A percentile compares a stretch with the other conserved stretches of the same genome.
These are phyloP conservation scores for Apiotrichum akiyoshidainum DNA, from an alignment of 1,284 basidiomycete genomes.

Conservation along the genomic window DNA sequence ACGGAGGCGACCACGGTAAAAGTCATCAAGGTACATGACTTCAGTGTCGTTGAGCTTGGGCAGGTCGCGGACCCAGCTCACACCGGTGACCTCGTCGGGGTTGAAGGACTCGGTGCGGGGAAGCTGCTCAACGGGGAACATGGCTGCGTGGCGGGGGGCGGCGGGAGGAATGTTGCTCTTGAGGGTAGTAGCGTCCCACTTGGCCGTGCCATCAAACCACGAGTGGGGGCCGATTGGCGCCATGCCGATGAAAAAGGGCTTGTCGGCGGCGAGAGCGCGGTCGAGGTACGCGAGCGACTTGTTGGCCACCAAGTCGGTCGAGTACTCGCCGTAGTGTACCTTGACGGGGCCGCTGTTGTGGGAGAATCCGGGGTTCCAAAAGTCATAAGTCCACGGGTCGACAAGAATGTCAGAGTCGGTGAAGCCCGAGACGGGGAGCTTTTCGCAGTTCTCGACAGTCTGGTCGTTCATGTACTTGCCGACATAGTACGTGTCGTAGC, in stretches of 20 bases:
- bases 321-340: constrained; percentile 22
- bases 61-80: constrained; percentile 35
- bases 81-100: constrained; percentile 31
- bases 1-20: constrained; percentile 34
- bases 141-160: constrained; percentile 27
- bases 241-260: constrained; percentile 38
- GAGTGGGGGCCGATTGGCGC: constrained; percentile 11
- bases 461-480: constrained; percentile 44
- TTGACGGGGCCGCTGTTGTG: constrained; percentile 24
- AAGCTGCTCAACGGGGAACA: constrained; percentile 28
- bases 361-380: constrained; percentile 28
- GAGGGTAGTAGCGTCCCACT: not conserved
- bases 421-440: constrained; percentile 23
- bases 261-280: constrained; percentile 15
- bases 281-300: constrained; percentile 31
- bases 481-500: constrained; percentile 37
- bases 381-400: constrained; percentile 43
- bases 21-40: constrained; percentile 39
- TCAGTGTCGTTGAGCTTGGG: constrained; percentile 33
- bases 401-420: constrained; percentile 33
- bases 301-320: constrained; percentile 30
- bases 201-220: constrained; percentile 3
- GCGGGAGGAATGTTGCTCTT: constrained; percentile 14
- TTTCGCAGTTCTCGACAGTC: constrained; percentile 26
- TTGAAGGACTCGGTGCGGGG: constrained; percentile 27